phyloP scores from a whole-genome alignment of 805 yeast species.

The Priceomyces melissophilus region DNA sequence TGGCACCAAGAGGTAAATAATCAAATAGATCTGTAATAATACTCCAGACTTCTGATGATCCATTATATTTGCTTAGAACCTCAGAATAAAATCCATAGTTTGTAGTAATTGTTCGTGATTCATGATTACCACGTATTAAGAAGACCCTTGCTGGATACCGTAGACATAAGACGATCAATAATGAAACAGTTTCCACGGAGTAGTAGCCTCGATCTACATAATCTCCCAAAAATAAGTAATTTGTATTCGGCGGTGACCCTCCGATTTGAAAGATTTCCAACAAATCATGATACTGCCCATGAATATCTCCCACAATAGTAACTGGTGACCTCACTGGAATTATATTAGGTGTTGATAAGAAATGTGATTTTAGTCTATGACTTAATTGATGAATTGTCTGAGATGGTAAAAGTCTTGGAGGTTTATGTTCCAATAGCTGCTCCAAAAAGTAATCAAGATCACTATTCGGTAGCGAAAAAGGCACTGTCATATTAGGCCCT shows the following conservation, averaged over 20 bases:
- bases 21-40: slow-evolving; percentile 92
- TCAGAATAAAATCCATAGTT: slow-evolving; percentile 96
- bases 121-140: slow-evolving; percentile 92
- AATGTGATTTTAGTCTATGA: slow-evolving; percentile 74
- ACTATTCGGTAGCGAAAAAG: slow-evolving; percentile 27
- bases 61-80: slow-evolving; percentile 85
- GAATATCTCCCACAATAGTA: slow-evolving; percentile 96
- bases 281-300: slow-evolving; percentile 94
- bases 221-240: slow-evolving; percentile 90
- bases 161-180: slow-evolving; percentile 76
- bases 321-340: slow-evolving; percentile 82
- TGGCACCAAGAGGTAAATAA: slow-evolving; percentile 81
- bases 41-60: slow-evolving; percentile 70
- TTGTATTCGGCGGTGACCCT: slow-evolving; percentile 89
- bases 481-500: slow-evolving; percentile 25
- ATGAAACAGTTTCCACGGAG: slow-evolving; percentile 86
- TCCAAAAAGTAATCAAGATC: slow-evolving; percentile 43
- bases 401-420: slow-evolving; percentile 42
- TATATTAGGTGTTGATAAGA: slow-evolving; percentile 80
- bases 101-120: slow-evolving; percentile 93
- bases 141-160: slow-evolving; percentile 83
- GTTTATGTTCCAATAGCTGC: slow-evolving; percentile 37
- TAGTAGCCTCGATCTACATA: slow-evolving; percentile 95
- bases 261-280: slow-evolving; percentile 92
- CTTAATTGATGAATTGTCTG: slow-evolving; percentile 48